These are phyloP conservation scores for Colletotrichum sp. DNA, from an alignment of 2,329 filamentous ascomycete species.

Conservation along the genomic window DNA sequence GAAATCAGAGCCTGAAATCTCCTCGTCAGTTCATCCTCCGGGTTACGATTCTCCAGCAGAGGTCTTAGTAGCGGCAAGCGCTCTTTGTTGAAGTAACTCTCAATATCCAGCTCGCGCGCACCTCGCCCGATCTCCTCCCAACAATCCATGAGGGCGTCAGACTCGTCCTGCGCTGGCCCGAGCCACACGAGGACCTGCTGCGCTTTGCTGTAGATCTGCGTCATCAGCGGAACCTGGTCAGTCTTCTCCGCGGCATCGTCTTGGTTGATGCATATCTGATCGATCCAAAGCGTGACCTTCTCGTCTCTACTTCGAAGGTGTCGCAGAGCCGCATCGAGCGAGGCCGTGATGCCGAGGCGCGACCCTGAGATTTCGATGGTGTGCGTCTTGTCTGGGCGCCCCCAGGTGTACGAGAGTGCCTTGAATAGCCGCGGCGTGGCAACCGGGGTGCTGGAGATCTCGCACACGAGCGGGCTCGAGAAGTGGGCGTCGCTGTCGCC, in stretches of 20 bases:
- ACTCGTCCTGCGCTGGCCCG: conserved; percentile 24
- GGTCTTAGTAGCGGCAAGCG: neutral
- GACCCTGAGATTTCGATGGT: neutral
- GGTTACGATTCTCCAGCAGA: neutral
- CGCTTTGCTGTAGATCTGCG: conserved; percentile 38
- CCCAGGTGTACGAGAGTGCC: conserved; percentile 31
- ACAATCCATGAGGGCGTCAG: conserved; percentile 19
- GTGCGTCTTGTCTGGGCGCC: conserved; percentile 3
- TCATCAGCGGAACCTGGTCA: conserved; percentile 43
- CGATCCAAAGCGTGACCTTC: conserved; percentile 37
- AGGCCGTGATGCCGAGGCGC: conserved; percentile 10
- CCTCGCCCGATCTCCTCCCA: conserved; percentile 27
- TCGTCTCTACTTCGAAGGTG: neutral
- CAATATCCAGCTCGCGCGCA: conserved; percentile 28
- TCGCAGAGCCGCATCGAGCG: conserved; percentile 14
- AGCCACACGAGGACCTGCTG: conserved; percentile 39
- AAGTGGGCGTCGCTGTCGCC: neutral
- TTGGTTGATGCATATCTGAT: conserved; percentile 47
- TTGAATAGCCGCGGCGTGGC: conserved; percentile 22
- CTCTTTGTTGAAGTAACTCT: conserved; percentile 3
- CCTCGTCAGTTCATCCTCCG: conserved; percentile 25
- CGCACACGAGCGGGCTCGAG: conserved; percentile 5
- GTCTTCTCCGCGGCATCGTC: conserved; percentile 37
- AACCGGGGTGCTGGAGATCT: neutral
- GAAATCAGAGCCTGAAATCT: neutral